These are phyloP conservation scores for Lactarius trivialis DNA, from an alignment of 768 basidiomycete species.

Conservation along the genomic window DNA sequence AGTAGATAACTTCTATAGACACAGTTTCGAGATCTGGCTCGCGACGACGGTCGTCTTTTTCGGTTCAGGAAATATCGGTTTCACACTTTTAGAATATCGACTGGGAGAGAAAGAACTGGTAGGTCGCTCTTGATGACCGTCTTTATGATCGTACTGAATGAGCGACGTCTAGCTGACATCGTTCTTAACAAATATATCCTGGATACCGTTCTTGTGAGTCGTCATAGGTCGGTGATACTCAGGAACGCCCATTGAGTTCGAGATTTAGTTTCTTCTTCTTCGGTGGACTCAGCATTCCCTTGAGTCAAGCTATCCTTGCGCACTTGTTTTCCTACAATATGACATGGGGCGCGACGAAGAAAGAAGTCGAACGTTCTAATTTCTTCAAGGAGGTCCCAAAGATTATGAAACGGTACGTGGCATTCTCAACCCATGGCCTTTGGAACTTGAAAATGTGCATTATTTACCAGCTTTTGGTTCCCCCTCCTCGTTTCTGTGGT, in stretches of 20 bases:
- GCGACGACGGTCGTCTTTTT: conserved; percentile 74
- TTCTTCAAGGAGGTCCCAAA: conserved; percentile 88
- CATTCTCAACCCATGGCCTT: not conserved
- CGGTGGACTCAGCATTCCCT: conserved; percentile 65
- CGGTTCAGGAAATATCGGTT: conserved; percentile 65
- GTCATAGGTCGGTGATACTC: not conserved
- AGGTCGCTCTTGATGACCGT: not conserved
- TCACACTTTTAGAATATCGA: conserved; percentile 66
- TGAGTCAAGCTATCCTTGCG: conserved; percentile 56
- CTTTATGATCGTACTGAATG: not conserved
- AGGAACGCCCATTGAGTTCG: not conserved
- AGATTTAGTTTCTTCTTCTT: conserved; percentile 66
- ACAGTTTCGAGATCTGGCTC: conserved; percentile 75
- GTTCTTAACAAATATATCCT: conserved; percentile 31
- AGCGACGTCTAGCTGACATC: conserved; percentile 22
- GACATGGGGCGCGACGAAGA: conserved; percentile 71
- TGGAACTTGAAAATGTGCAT: not conserved
- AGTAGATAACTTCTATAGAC: conserved; percentile 71
- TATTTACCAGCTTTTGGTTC: conserved; percentile 47
- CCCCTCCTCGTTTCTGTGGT: conserved; percentile 50
- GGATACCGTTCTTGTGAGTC: conserved; percentile 39
- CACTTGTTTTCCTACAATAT: conserved; percentile 74
- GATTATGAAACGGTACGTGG: conserved; percentile 54
- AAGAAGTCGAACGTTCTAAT: conserved; percentile 83
- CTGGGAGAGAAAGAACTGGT: conserved; percentile 41